Base-by-base conservation (phyloP, 139 green algal genomes). In the Picochlorum sp. region DNA sequence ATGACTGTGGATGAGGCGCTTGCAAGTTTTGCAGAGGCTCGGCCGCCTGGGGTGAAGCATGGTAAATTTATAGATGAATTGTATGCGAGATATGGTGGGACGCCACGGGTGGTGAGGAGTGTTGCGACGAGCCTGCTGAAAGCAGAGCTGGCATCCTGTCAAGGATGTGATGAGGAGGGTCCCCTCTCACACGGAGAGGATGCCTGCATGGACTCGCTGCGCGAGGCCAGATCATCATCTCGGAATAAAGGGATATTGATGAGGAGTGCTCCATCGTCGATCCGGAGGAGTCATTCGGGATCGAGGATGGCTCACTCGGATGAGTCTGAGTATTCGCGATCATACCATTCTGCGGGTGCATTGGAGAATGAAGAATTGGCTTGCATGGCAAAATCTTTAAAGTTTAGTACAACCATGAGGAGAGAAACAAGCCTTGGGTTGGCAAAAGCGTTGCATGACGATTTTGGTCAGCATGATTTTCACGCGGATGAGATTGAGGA, bases 41-140 rank as follows among this genome's bases (percentile, higher is more conserved):
- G 88, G 13, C 81, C 85, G 0, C 88, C 88, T 1, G 88, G 88
- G 0, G 81, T 95, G 8, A 89, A 88, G 73, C 88, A 95, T 59
- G 81, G 85, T 41, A 70, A 78, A 50, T 95, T 95, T 67, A 64
- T 81, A 4, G 57, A 57, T 3, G 88, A 91, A 69, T 81, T 95
- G 52, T 63, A 73, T 41, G 45, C 47, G 3, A 76, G 85, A 10
- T 90, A 90, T 62, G 77, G 62, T 16, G 28, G 41, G 60, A 28
- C 47, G 47, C 47, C 47, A 21, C 16, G n/a, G 47, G 18, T 54
- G 47, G 47, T 26, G n/a, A 10, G 31, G 26, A 24, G 44, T 2
- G 34, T 20, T 20, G 24, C 16, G 16, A 50, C 56, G 8, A 23
- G 31, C 50, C 50, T 50, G 50, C 50, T 28, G 50, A 28, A 26